phyloP scores from a whole-genome alignment of 139 green algal species.

The Chlamydomonas eustigma region DNA sequence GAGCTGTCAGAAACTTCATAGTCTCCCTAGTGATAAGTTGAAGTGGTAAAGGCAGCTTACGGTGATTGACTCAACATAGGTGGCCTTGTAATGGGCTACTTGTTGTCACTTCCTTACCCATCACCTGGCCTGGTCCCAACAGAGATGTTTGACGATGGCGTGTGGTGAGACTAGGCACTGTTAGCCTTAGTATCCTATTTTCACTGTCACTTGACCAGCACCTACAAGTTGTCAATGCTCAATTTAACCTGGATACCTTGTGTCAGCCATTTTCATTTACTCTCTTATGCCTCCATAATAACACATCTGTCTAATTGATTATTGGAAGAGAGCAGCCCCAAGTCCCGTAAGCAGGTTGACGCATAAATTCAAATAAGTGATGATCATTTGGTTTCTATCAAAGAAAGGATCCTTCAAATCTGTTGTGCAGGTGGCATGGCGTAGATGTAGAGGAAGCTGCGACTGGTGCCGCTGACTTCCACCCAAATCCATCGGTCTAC shows the following conservation, averaged over 20 bases:
- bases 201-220: not conserved
- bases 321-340: too few species aligned
- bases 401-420: too few species aligned
- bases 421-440: conserved; percentile 2
- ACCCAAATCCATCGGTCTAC: not conserved
- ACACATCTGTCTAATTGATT: not conserved
- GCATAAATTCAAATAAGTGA: too few species aligned
- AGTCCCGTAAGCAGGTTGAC: too few species aligned
- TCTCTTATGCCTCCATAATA: not conserved
- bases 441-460: not conserved
- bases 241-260: not conserved
- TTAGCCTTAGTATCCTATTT: too few species aligned
- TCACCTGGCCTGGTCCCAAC: not conserved
- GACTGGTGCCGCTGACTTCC: not conserved
- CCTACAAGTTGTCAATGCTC: not conserved
- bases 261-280: not conserved
- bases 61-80: not conserved
- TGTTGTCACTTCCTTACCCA: not conserved
- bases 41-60: too few species aligned
- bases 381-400: too few species aligned
- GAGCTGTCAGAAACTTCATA: too few species aligned
- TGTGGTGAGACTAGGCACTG: too few species aligned
- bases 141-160: conserved; percentile 9
- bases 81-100: not conserved
- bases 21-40: too few species aligned